Evolutionary conservation across 1,284 basidiomycete species (phyloP), one percentile per base, ranked within the genome.

Genomic region (Hemileccinum hortonii): DNA sequence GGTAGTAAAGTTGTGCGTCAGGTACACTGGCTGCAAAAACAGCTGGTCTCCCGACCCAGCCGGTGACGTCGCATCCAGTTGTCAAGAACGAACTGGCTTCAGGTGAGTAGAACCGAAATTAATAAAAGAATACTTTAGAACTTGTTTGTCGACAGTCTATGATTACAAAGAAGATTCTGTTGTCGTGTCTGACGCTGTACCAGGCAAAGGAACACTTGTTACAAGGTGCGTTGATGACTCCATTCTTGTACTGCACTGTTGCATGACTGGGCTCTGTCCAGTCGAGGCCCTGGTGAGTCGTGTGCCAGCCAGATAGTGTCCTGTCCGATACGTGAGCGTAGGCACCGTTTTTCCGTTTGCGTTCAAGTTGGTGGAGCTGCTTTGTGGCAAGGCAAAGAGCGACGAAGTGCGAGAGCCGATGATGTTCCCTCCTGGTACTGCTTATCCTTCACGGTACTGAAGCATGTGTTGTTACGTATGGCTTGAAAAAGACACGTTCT

Each of bases 271-370:
- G 14, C 16, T 24, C 43, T 32, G 15, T 47, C 42, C 44, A 90
- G 87, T 63, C 88, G 90, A 24, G 91, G 90, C 3, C 92, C 90
- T 57, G 90, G 89, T 77, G 65, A 61, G 75, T 66, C 16, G 6
- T 37, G 16, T 37, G 16, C 9, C 9, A 10, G 16, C 12, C 10
- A 2, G 6, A 21, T 3, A 0, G 19, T 21, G 29, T 39, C 0
- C 30, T 38, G 30, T 47, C 35, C 21, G 44, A 44, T 18, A 11
- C 42, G 18, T 22, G 30, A 36, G 37, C 29, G 26, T 53, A 85
- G 88, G 88, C 12, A 92, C 91, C 0, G 74, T 83, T 0, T 90
- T 94, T 59, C 81, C 82, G 2, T 93, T 92, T 61, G 85, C 87
- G 0, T 74, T 94, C 41, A 81, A 81, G 35, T 67, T 93, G 42